Conservation (phyloP, 768 basidiomycete species). For the Hirschioporus abietinus region DNA sequence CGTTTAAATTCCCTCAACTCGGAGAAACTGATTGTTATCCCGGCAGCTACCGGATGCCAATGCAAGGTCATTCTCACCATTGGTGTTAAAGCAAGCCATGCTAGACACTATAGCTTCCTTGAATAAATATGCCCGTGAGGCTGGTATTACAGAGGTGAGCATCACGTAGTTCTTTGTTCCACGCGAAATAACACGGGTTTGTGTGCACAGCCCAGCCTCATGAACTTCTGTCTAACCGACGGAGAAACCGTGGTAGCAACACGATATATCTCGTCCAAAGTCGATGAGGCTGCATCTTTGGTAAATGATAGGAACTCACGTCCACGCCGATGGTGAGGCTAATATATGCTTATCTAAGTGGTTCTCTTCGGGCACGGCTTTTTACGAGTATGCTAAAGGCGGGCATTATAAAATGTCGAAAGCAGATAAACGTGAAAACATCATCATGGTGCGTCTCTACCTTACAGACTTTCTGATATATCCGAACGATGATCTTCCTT, state of each 20-base stretch:
- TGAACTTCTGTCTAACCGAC: conserved; percentile 97
- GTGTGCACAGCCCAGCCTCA: conserved; percentile 62
- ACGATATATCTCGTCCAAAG: conserved; percentile 88
- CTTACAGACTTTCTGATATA: conserved; percentile 12
- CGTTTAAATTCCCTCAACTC: not conserved
- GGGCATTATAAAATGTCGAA: conserved; percentile 96
- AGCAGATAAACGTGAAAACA: conserved; percentile 91
- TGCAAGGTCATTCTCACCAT: conserved; percentile 67
- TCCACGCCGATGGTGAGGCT: conserved; percentile 9
- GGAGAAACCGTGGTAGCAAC: conserved; percentile 92
- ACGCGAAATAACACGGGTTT: not conserved
- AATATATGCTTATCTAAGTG: conserved; percentile 45
- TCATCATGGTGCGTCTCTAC: conserved; percentile 65
- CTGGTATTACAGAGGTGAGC: conserved; percentile 63
- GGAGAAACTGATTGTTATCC: not conserved
- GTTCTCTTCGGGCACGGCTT: conserved; percentile 94
- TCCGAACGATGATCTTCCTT: conserved; percentile 6
- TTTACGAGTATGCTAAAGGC: conserved; percentile 83
- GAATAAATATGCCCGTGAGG: conserved; percentile 70
- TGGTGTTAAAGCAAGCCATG: conserved; percentile 78
- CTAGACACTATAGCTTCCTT: conserved; percentile 76
- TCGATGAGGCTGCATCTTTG: conserved; percentile 89
- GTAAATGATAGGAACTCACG: conserved; percentile 31
- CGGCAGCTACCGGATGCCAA: conserved; percentile 73
- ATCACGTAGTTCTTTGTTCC: conserved; percentile 1